Conservation (phyloP, 1,284 basidiomycete species). For the Paramarasmius palmivorus region DNA sequence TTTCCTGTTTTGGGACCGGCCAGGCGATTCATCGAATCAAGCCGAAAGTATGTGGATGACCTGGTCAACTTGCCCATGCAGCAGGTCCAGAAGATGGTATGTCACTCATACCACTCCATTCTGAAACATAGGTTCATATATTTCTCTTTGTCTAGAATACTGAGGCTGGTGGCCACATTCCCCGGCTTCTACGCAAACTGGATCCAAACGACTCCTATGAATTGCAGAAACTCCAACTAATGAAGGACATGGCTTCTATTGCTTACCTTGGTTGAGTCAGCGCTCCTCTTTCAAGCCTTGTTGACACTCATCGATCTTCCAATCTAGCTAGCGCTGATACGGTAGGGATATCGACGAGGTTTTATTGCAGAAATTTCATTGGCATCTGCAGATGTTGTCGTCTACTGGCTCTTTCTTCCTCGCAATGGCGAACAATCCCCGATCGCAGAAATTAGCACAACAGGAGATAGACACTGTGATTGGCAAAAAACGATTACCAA, state of each 20-base stretch:
- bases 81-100: neutral
- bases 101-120: too few species aligned
- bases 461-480: neutral
- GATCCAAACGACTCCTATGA: too few species aligned
- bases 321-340: neutral
- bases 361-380: neutral
- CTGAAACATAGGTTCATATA: too few species aligned
- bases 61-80: neutral
- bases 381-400: neutral
- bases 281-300: neutral
- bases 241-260: neutral
- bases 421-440: neutral
- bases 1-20: neutral
- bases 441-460: neutral
- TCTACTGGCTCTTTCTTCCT: neutral
- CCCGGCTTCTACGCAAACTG: too few species aligned
- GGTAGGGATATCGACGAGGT: neutral
- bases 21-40: neutral
- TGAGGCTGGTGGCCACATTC: too few species aligned
- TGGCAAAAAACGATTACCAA: neutral
- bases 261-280: neutral
- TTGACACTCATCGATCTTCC: neutral
- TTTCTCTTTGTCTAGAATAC: too few species aligned
- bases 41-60: neutral
- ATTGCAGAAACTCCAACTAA: too few species aligned